Conservation (phyloP, 2,329 filamentous ascomycete genomes). For the Nannizzia gypsea region DNA sequence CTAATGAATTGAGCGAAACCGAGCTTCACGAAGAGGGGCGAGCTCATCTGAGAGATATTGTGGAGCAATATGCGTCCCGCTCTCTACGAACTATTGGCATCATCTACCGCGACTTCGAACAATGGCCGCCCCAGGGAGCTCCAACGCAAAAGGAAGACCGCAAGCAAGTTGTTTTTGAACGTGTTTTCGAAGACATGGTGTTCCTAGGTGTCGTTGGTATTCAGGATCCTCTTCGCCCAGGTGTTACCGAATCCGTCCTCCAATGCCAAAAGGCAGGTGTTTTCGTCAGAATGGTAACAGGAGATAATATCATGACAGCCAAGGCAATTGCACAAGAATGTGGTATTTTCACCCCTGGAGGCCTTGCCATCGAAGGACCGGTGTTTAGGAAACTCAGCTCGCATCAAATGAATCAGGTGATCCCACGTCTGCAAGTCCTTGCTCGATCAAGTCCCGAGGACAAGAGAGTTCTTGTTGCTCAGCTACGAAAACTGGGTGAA, state of each 20-base stretch:
- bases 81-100: constrained; percentile 69
- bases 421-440: constrained; percentile 51
- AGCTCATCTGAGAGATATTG: constrained; percentile 22
- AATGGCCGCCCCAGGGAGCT: constrained; percentile 51
- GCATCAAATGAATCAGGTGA: constrained; percentile 45
- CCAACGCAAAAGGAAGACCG: constrained; percentile 48
- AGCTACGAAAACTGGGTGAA: constrained; percentile 49
- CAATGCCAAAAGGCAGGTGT: constrained; percentile 59
- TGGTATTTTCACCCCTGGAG: constrained; percentile 51
- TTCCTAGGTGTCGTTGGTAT: constrained; percentile 64
- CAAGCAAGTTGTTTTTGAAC: constrained; percentile 52
- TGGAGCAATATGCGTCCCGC: constrained; percentile 35
- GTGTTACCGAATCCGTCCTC: constrained; percentile 55
- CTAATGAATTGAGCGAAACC: constrained; percentile 17
- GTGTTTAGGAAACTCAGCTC: constrained; percentile 51
- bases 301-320: constrained; percentile 60
- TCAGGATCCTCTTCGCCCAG: constrained; percentile 58
- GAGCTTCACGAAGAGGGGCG: constrained; percentile 21
- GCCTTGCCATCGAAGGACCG: constrained; percentile 57
- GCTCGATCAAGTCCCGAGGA: constrained; percentile 56
- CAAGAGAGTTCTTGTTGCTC: constrained; percentile 51
- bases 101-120: constrained; percentile 59
- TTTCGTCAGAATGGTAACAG: constrained; percentile 61
- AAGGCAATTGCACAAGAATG: constrained; percentile 63
- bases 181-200: constrained; percentile 59